phyloP scores from a whole-genome alignment of 2,329 filamentous ascomycete species.

The Phyllosticta citribraziliensis region DNA sequence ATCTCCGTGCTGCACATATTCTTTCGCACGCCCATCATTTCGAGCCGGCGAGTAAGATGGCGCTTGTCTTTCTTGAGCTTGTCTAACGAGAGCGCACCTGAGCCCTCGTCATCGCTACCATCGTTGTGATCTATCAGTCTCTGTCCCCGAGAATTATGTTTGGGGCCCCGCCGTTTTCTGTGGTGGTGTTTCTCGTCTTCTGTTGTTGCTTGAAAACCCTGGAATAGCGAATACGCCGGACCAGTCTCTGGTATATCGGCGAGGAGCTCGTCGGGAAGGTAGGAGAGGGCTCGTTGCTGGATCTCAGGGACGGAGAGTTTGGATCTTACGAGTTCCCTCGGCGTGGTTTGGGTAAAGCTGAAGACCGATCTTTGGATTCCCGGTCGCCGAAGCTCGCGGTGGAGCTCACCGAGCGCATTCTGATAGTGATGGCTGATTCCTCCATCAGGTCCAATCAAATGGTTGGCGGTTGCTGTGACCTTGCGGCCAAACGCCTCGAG shows the following conservation, averaged over 20 bases:
- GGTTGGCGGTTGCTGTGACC: constrained; percentile 84
- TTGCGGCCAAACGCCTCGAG: constrained; percentile 90
- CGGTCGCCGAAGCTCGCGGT: constrained; percentile 78
- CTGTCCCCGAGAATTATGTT: constrained; percentile 63
- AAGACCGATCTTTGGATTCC: constrained; percentile 82
- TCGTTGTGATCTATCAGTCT: constrained; percentile 61
- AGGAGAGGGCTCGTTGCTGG: constrained; percentile 81
- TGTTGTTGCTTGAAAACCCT: constrained; percentile 87
- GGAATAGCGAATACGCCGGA: constrained; percentile 85
- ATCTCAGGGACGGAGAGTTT: constrained; percentile 87
- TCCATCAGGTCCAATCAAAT: constrained; percentile 58
- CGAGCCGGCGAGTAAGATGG: constrained; percentile 70
- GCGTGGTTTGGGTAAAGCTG: constrained; percentile 79
- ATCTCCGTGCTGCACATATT: constrained; percentile 98
- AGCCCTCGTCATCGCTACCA: constrained; percentile 41
- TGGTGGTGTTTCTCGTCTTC: constrained; percentile 55
- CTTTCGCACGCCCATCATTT: constrained; percentile 86
- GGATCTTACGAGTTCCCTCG: constrained; percentile 87
- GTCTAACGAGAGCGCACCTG: constrained; percentile 56
- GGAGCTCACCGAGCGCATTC: constrained; percentile 76
- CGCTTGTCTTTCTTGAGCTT: constrained; percentile 74
- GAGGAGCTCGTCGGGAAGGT: constrained; percentile 82
- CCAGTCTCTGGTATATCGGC: constrained; percentile 78
- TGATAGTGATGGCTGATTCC: constrained; percentile 62
- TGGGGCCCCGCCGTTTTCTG: constrained; percentile 49